Evolutionary conservation across 306 rosid genomes (phyloP).

Genomic region (Cyclanthera cordifolia): DNA sequence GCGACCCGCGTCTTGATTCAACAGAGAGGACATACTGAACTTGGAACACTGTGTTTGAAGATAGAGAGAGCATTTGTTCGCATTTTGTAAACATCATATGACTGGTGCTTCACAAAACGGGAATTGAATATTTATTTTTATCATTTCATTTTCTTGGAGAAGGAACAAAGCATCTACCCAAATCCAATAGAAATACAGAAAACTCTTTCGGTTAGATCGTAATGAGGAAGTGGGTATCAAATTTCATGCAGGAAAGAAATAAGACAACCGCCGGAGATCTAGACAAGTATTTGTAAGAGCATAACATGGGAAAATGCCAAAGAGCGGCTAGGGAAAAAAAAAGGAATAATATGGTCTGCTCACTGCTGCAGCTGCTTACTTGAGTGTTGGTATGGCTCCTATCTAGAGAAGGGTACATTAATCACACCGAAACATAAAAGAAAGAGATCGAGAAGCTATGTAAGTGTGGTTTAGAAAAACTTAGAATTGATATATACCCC

Average conservation of each 20-base stretch:
- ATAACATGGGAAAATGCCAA: background rate
- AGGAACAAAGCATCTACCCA: background rate
- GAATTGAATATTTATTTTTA: background rate
- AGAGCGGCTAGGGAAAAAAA: background rate
- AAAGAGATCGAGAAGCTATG: background rate
- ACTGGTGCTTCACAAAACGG: background rate
- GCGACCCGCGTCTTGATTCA: background rate
- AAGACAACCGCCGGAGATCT: background rate
- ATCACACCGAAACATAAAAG: background rate
- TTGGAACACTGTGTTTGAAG: background rate
- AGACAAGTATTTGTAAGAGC: background rate
- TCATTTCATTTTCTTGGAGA: too few species aligned
- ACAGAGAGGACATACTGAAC: background rate
- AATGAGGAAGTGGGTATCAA: background rate
- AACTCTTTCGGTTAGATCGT: background rate
- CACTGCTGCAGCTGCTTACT: too few species aligned
- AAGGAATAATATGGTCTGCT: background rate
- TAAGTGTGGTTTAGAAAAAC: background rate
- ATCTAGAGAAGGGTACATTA: background rate
- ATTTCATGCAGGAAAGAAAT: background rate
- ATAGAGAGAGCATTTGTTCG: background rate
- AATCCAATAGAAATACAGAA: background rate
- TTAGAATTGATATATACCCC: background rate
- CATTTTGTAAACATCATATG: background rate
- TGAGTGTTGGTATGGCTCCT: background rate